phyloP scores from a whole-genome alignment of 495 filamentous ascomycete genomes.

The Lasiosphaeria miniovina region DNA sequence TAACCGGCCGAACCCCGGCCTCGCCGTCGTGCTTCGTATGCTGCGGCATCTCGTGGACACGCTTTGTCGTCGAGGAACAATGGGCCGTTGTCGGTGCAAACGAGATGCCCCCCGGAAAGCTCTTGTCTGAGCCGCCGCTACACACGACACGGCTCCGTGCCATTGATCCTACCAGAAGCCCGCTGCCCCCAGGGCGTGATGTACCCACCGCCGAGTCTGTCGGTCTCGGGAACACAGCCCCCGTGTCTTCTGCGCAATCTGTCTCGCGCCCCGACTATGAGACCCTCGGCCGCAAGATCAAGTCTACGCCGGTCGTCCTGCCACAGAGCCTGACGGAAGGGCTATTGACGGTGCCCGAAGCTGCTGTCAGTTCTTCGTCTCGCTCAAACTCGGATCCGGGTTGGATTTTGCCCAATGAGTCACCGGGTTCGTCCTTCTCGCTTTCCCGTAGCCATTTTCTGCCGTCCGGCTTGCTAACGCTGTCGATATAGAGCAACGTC shows the following conservation, averaged over 20 bases:
- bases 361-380: slow-evolving; percentile 23
- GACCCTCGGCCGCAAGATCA: slow-evolving; percentile 13
- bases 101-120: slow-evolving; percentile 25
- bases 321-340: slow-evolving; percentile 8
- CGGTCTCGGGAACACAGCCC: neutral
- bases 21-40: slow-evolving; percentile 26
- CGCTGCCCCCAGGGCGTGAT: slow-evolving; percentile 13
- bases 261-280: slow-evolving; percentile 6
- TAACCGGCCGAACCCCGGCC: slow-evolving; percentile 7
- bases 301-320: slow-evolving; percentile 11
- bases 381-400: slow-evolving; percentile 26
- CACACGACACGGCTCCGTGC: slow-evolving; percentile 19
- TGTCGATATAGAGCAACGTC: slow-evolving; percentile 25
- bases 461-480: neutral
- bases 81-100: slow-evolving; percentile 43
- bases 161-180: neutral
- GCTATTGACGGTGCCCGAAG: slow-evolving; percentile 1
- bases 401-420: slow-evolving; percentile 31
- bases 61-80: slow-evolving; percentile 30
- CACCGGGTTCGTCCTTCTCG: slow-evolving; percentile 22
- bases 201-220: slow-evolving; percentile 17
- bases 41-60: slow-evolving; percentile 37
- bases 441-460: neutral
- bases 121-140: slow-evolving; percentile 10
- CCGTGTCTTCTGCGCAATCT: neutral